These are phyloP conservation scores for Selaginella moellendorffii DNA, from an alignment of 75 land plant species.

Conservation along the genomic window DNA sequence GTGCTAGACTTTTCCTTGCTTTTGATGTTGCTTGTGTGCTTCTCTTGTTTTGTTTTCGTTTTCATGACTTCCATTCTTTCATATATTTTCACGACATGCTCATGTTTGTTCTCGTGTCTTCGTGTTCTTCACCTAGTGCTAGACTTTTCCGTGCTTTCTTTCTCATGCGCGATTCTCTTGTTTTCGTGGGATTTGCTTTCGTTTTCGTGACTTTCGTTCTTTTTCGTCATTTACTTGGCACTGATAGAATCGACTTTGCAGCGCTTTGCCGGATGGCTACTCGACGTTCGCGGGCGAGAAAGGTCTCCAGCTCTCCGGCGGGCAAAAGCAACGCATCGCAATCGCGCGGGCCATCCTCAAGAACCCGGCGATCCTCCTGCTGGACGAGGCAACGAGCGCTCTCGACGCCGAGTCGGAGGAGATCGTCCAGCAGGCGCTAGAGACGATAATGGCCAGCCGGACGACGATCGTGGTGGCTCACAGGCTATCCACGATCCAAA, in stretches of 20 bases:
- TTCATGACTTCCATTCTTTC: background rate
- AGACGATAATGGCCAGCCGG: background rate
- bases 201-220: background rate
- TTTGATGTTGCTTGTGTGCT: background rate
- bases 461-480: background rate
- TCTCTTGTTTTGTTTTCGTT: background rate
- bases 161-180: background rate
- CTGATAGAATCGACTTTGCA: conserved; percentile 8
- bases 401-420: background rate
- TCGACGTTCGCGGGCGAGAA: conserved; percentile 24
- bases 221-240: background rate
- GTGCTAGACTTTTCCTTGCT: no score
- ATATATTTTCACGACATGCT: no score
- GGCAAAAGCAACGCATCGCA: background rate
- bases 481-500: no score
- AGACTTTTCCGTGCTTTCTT: background rate
- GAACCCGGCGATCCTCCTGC: background rate
- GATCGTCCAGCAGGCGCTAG: background rate
- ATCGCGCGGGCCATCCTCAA: background rate
- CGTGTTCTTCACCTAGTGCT: background rate
- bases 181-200: background rate
- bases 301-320: conserved; percentile 25
- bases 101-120: background rate
- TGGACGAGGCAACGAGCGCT: background rate
- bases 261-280: conserved; percentile 12